Evolutionary conservation across 352 stramenopile genomes (phyloP).

Genomic region (Pythium phragmitis): DNA sequence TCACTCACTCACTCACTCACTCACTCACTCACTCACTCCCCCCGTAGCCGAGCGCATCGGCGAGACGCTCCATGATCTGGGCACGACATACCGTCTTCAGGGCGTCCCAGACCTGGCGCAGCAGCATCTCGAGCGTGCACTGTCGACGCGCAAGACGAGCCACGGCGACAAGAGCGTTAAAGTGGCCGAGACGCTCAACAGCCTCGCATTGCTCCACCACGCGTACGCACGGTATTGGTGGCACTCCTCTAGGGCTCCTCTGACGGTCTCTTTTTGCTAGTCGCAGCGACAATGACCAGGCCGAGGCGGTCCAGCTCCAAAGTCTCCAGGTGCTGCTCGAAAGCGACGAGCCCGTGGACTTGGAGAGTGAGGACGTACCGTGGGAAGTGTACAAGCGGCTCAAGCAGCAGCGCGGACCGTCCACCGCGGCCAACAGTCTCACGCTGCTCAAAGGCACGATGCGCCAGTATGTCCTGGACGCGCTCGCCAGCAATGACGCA

Average conservation of each 20-base stretch:
- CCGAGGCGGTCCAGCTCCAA: slow-evolving; percentile 49
- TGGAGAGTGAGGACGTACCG: slow-evolving; percentile 73
- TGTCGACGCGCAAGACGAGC: slow-evolving; percentile 43
- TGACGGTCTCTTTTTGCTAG: neutral
- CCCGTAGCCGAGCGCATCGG: slow-evolving; percentile 44
- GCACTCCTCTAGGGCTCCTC: too few relatives aligned
- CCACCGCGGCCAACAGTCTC: slow-evolving; percentile 56
- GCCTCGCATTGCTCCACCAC: slow-evolving; percentile 55
- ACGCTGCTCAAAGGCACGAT: slow-evolving; percentile 62
- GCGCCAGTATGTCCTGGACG: slow-evolving; percentile 52
- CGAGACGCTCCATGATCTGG: slow-evolving; percentile 62
- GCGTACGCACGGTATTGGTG: too few relatives aligned
- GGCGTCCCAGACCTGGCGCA: slow-evolving; percentile 44
- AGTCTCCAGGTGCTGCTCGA: slow-evolving; percentile 55
- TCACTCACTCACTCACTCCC: too few relatives aligned
- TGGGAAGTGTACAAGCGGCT: slow-evolving; percentile 83
- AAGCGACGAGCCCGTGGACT: slow-evolving; percentile 59
- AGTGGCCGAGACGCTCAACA: slow-evolving; percentile 80
- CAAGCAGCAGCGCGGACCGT: slow-evolving; percentile 62
- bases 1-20: too few relatives aligned
- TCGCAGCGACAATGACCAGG: slow-evolving; percentile 34
- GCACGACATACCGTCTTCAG: slow-evolving; percentile 68
- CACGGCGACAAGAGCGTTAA: slow-evolving; percentile 60
- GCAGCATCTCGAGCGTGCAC: slow-evolving; percentile 60
- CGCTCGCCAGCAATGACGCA: slow-evolving; percentile 15